Evolutionary conservation across 768 basidiomycete genomes (phyloP).

Genomic region (Solioccasus polychromus): DNA sequence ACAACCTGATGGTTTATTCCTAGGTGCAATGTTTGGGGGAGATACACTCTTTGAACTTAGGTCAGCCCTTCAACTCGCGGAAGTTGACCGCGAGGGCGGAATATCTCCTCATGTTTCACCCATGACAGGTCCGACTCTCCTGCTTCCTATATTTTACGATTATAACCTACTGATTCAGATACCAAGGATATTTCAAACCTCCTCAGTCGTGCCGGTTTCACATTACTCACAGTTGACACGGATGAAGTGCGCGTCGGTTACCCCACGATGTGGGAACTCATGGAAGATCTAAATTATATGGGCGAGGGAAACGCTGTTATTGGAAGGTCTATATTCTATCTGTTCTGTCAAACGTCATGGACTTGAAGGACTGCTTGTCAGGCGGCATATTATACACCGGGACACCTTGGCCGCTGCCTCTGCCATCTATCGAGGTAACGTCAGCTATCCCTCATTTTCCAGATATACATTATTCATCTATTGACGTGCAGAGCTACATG

Average conservation of each 20-base stretch:
- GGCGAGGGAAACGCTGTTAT: slow-evolving; percentile 92
- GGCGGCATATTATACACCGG: slow-evolving; percentile 66
- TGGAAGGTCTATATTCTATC: slow-evolving; percentile 53
- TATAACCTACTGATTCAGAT: slow-evolving; percentile 45
- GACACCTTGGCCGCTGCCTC: slow-evolving; percentile 91
- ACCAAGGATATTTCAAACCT: slow-evolving; percentile 92
- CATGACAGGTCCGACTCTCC: slow-evolving; percentile 75
- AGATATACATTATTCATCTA: not conserved
- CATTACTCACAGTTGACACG: slow-evolving; percentile 88
- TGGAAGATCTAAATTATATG: slow-evolving; percentile 94
- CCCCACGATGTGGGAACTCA: slow-evolving; percentile 93
- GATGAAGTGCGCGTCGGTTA: slow-evolving; percentile 91
- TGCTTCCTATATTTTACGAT: not conserved
- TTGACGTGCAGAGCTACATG: slow-evolving; percentile 66
- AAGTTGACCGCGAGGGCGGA: slow-evolving; percentile 91
- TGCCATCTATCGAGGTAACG: slow-evolving; percentile 85
- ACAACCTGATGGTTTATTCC: slow-evolving; percentile 88
- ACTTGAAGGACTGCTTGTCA: slow-evolving; percentile 23
- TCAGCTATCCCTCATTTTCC: not conserved
- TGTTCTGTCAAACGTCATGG: not conserved
- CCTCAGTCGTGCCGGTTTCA: slow-evolving; percentile 89
- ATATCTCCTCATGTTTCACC: slow-evolving; percentile 96
- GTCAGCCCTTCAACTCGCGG: slow-evolving; percentile 90
- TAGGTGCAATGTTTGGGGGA: slow-evolving; percentile 93
- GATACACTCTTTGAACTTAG: slow-evolving; percentile 96